Evolutionary conservation across 2,329 filamentous ascomycete genomes (phyloP).

Genomic region (Aspergillus hiratsukae): DNA sequence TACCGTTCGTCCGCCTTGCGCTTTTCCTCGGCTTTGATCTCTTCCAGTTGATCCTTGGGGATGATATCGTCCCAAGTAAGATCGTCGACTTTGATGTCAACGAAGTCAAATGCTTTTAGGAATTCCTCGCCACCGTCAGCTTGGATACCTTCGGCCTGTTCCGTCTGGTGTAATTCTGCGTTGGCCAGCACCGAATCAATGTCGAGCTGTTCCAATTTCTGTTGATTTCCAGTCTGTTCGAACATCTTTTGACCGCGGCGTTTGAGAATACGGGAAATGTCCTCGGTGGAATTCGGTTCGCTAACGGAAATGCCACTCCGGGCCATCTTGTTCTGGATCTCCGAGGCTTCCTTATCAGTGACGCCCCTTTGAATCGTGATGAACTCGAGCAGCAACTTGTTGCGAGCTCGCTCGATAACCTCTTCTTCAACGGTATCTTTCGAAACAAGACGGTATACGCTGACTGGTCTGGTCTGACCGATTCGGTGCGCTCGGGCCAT

Average conservation of each 20-base stretch:
- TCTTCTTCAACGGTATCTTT: constrained; percentile 99
- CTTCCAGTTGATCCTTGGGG: constrained; percentile 83
- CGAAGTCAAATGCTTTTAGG: constrained; percentile 83
- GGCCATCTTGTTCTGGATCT: constrained; percentile 73
- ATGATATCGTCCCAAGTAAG: constrained; percentile 99
- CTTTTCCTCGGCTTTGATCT: constrained; percentile 85
- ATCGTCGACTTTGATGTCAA: constrained; percentile 89
- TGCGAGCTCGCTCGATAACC: constrained; percentile 89
- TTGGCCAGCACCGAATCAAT: constrained; percentile 97
- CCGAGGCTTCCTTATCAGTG: constrained; percentile 85
- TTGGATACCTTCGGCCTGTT: constrained; percentile 88
- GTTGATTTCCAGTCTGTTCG: constrained; percentile 93
- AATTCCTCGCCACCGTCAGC: constrained; percentile 97
- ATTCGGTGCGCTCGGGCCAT: constrained; percentile 99
- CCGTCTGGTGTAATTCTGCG: constrained; percentile 93
- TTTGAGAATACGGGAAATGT: constrained; percentile 94
- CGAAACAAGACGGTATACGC: constrained; percentile 91
- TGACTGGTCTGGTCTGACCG: constrained; percentile 92
- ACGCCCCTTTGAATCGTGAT: constrained; percentile 96
- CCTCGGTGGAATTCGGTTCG: constrained; percentile 85
- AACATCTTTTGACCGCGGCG: constrained; percentile 99
- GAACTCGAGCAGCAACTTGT: constrained; percentile 96
- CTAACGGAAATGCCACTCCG: constrained; percentile 56
- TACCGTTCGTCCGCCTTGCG: constrained; percentile 78
- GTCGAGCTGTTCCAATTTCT: constrained; percentile 92